Evolutionary conservation across 331 rosid species (phyloP).

Genomic region (Rhamnella rubrinervis): DNA sequence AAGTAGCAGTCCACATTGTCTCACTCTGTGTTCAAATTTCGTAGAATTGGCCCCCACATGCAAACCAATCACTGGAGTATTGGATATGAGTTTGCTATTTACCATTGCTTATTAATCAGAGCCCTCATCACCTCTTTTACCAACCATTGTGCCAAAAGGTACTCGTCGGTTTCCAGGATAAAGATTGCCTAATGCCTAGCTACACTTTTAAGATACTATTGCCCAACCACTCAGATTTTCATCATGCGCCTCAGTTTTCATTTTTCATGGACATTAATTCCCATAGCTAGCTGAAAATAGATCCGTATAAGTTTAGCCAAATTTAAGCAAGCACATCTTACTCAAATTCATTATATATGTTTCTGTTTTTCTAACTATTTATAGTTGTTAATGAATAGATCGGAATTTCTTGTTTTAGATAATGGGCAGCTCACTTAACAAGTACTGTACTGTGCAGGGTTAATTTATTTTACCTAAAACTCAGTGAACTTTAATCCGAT

Average conservation of each 20-base stretch:
- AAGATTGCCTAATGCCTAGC: not conserved
- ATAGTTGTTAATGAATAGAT: too few species aligned
- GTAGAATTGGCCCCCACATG: constrained; percentile 17
- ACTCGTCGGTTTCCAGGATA: constrained; percentile 5
- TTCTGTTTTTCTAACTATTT: too few species aligned
- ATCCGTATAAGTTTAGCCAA: not conserved
- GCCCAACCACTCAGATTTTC: constrained; percentile 16
- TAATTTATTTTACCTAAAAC: too few species aligned
- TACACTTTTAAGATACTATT: too few species aligned
- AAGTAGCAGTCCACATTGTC: not conserved
- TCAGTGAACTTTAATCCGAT: too few species aligned
- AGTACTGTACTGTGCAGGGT: too few species aligned
- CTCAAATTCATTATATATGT: too few species aligned
- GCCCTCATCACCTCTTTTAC: not conserved
- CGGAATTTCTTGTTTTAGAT: too few species aligned
- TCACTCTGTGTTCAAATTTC: not conserved
- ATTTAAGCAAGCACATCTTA: too few species aligned
- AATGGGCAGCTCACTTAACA: too few species aligned
- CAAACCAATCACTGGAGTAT: constrained; percentile 14
- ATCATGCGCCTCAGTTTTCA: constrained; percentile 1
- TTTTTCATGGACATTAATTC: not conserved
- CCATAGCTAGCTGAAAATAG: not conserved
- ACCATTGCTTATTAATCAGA: constrained; percentile 6
- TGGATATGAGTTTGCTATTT: too few species aligned
- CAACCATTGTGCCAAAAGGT: not conserved